Conservation (phyloP, 1,139 yeast species). For the Blastobotrys raffinosifermentans region DNA sequence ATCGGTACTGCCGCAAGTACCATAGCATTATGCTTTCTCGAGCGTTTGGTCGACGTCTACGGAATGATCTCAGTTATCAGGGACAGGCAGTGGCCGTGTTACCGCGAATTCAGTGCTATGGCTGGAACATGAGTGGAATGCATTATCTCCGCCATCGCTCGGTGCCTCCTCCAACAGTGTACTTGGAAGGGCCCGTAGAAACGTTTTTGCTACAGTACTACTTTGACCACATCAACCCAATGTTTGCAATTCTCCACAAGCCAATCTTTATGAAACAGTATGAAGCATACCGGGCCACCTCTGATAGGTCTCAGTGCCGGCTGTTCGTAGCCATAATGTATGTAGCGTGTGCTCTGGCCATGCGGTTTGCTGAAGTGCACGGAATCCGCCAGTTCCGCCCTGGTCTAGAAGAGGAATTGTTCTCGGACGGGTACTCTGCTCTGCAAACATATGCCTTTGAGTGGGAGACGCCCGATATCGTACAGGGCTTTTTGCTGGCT, state of each 20-base stretch:
- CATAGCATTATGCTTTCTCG: conserved; percentile 45
- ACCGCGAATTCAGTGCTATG: conserved; percentile 56
- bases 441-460: conserved; percentile 50
- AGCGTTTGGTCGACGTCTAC: conserved; percentile 41
- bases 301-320: conserved; percentile 27
- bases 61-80: conserved; percentile 38
- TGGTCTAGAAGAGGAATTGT: conserved; percentile 48
- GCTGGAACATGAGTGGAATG: conserved; percentile 60
- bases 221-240: conserved; percentile 47
- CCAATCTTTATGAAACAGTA: conserved; percentile 49
- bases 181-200: conserved; percentile 13
- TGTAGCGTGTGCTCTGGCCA: conserved; percentile 46
- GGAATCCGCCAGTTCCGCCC: conserved; percentile 28
- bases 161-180: conserved; percentile 30
- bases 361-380: conserved; percentile 48
- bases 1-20: conserved; percentile 48
- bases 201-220: conserved; percentile 38
- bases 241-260: conserved; percentile 51
- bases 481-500: conserved; percentile 57
- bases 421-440: conserved; percentile 46
- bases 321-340: conserved; percentile 50
- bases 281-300: conserved; percentile 31
- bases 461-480: conserved; percentile 62
- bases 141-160: conserved; percentile 42
- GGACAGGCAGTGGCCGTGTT: conserved; percentile 37